Conservation (phyloP, 2,329 filamentous ascomycete species). For the Clarireedia paspali region DNA sequence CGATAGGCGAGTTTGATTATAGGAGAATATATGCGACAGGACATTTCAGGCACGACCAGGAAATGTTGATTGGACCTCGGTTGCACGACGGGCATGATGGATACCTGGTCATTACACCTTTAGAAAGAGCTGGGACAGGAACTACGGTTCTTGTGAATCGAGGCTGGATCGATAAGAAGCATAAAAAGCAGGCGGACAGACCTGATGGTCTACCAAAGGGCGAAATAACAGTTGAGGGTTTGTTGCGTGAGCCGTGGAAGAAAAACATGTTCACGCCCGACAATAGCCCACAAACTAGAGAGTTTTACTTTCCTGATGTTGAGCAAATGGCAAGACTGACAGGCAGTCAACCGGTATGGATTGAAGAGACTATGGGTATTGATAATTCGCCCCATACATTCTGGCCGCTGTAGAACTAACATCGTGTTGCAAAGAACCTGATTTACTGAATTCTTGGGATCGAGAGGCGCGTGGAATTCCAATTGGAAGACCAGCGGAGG, state of each 20-base stretch:
- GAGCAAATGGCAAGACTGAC: constrained; percentile 78
- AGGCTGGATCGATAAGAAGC: constrained; percentile 82
- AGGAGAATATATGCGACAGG: constrained; percentile 73
- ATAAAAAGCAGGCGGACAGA: constrained; percentile 55
- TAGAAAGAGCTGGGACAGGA: constrained; percentile 59
- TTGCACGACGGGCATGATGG: constrained; percentile 85
- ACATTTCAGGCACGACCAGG: constrained; percentile 73
- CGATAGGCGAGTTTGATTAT: constrained; percentile 85
- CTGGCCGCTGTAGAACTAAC: neutral
- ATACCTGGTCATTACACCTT: constrained; percentile 83
- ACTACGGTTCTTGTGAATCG: constrained; percentile 79
- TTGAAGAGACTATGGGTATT: constrained; percentile 89
- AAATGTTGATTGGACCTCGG: constrained; percentile 92
- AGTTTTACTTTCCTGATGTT: constrained; percentile 95
- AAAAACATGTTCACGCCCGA: constrained; percentile 97
- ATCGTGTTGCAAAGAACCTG: constrained; percentile 52
- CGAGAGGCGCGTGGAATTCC: constrained; percentile 76
- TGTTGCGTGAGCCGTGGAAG: constrained; percentile 86
- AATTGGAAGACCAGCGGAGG: constrained; percentile 79
- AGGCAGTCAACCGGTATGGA: constrained; percentile 83
- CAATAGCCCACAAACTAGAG: constrained; percentile 72
- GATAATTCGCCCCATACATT: constrained; percentile 20
- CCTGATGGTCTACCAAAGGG: constrained; percentile 59
- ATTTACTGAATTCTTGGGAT: constrained; percentile 68
- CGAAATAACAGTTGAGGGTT: constrained; percentile 71